Evolutionary conservation across 2,329 filamentous ascomycete species (phyloP), one percentile per base, ranked within the genome.

Genomic region (Fusarium compactum): DNA sequence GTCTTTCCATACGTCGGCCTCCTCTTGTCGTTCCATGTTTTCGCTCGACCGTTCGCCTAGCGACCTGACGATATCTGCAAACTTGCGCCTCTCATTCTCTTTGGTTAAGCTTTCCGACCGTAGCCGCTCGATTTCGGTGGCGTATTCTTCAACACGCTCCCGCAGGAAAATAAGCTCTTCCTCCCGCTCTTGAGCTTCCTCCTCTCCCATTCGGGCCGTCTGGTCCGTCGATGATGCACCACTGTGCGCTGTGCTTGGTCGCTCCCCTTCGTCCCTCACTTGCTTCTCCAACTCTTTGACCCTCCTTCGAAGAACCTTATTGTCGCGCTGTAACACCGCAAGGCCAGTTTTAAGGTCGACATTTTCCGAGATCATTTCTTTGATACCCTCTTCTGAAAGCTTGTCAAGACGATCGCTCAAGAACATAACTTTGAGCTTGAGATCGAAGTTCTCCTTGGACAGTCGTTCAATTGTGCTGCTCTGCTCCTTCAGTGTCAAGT

Each of bases 351-450:
- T 96, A 51, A 98, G 87, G 78, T 98, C 94, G 7, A 98, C 95
- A 75, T 98, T 99, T 80, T 98, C 95, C 46, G 94, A 94, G 74
- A 98, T 97, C 91, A 98, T 97, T 79, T 98, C 95, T 82, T 97
- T 97, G 78, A 99, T 91, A 69, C 95, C 94, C 81, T 98, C 95
- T 78, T 98, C 95, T 3, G 95, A 98, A 44, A 97, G 88, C 77
- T 95, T 96, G 80, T 97, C 94, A 22, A 99, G 84, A 3, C 95
- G 92, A 79, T 98, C 93, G 76, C 95, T 97, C 51, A 99, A 87
- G 77, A 98, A 99, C 85, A 98, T 97, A 70, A 98, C 96, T 79
- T 97, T 97, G 81, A 98, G 90, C 81, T 98, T 98, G 58, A 98
- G 83, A 78, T 98, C 95, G 78, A 98, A 99, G 71, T 99, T 99